Evolutionary conservation across 2,329 filamentous ascomycete species (phyloP).

Genomic region (Coniochaeta pulveracea): DNA sequence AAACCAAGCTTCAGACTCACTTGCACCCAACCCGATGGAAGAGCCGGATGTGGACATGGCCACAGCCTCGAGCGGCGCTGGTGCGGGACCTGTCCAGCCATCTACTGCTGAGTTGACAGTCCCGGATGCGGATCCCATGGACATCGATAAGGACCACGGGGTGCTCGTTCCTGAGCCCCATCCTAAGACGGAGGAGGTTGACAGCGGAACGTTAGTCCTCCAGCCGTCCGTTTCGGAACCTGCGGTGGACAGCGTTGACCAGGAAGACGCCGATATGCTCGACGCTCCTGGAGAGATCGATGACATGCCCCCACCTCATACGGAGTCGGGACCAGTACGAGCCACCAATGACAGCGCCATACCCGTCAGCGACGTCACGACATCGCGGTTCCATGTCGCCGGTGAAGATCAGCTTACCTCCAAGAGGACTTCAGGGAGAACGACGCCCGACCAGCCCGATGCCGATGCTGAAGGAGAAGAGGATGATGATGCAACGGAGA

Average conservation of each 20-base stretch:
- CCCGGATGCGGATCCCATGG: too few species aligned
- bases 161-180: conserved; percentile 17
- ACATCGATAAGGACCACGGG: too few species aligned
- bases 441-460: conserved; percentile 28
- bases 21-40: too few species aligned
- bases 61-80: too few species aligned
- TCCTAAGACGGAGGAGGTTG: conserved; percentile 29
- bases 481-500: conserved; percentile 41
- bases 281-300: conserved; percentile 16
- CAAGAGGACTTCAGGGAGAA: conserved; percentile 20
- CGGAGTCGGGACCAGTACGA: conserved; percentile 6
- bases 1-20: too few species aligned
- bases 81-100: too few species aligned
- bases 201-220: conserved; percentile 23
- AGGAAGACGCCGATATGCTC: conserved; percentile 24
- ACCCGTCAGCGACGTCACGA: conserved; percentile 11
- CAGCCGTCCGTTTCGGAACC: conserved; percentile 13
- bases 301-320: conserved; percentile 6
- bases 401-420: conserved; percentile 9
- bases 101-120: too few species aligned
- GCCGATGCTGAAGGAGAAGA: conserved; percentile 34
- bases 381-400: conserved; percentile 8
- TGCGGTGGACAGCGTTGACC: conserved; percentile 9
- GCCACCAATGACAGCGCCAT: conserved; percentile 8
- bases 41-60: too few species aligned